Percentiles rank a stretch among this genome's conserved stretches.
Evolutionary conservation across 306 rosid genomes (phyloP).

Genomic region (Macrotyloma uniflorum): DNA sequence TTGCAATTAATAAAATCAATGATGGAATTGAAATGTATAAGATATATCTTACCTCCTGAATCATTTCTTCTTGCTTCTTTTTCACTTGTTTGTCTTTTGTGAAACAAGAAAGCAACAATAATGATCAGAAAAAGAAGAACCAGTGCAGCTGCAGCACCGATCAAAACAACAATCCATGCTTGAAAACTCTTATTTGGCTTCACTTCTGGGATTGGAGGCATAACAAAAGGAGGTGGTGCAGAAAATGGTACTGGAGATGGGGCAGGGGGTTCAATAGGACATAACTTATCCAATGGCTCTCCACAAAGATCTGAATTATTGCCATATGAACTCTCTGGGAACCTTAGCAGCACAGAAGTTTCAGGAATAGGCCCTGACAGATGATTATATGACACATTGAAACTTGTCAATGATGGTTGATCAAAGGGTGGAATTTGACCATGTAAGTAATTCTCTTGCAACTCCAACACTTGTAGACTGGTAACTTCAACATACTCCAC

Average conservation of each 20-base stretch:
- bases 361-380: conserved; percentile 62
- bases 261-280: conserved; percentile 46
- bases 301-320: conserved; percentile 69
- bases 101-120: conserved; percentile 43
- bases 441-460: conserved; percentile 54
- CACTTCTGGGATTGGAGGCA: conserved; percentile 28
- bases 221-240: conserved; percentile 8
- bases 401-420: conserved; percentile 52
- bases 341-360: conserved; percentile 53
- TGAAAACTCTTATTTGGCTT: conserved; percentile 31
- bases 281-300: conserved; percentile 50
- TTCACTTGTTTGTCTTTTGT: conserved; percentile 25
- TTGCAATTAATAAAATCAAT: conserved; percentile 21
- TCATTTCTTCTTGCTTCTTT: conserved; percentile 42
- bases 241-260: conserved; percentile 26
- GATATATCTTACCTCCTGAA: conserved; percentile 45
- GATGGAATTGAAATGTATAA: background rate
- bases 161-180: conserved; percentile 45
- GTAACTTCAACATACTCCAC: conserved; percentile 47
- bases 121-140: conserved; percentile 38
- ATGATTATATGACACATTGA: conserved; percentile 67
- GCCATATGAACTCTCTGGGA: conserved; percentile 52
- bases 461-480: conserved; percentile 43
- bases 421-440: conserved; percentile 64
- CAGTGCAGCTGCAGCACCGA: conserved; percentile 43